Percentiles rank a stretch among this genome's conserved stretches.
Evolutionary conservation across 352 stramenopile species (phyloP).

Genomic region (Globisporangium okanoganense): DNA sequence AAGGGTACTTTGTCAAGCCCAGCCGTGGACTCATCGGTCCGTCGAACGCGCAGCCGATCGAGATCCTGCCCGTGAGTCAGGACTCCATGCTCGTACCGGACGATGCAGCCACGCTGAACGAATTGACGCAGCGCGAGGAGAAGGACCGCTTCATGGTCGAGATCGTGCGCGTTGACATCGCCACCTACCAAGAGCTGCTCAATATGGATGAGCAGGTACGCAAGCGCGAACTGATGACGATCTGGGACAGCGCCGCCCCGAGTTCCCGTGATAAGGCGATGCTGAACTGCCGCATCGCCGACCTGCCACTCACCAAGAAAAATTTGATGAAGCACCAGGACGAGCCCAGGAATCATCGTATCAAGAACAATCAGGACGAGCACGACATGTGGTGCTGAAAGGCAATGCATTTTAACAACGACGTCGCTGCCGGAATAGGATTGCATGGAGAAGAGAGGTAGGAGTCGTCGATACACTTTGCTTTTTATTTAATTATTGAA

Average conservation of each 20-base stretch:
- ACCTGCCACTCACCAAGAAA: slow-evolving; percentile 1
- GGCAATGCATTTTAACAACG: neutral
- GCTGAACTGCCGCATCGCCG: slow-evolving; percentile 28
- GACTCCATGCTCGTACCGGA: neutral
- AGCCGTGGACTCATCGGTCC: slow-evolving; percentile 52
- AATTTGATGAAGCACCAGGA: neutral
- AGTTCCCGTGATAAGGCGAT: slow-evolving; percentile 30
- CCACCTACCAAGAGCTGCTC: slow-evolving; percentile 36
- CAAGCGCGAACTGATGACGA: slow-evolving; percentile 26
- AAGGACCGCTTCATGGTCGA: slow-evolving; percentile 76
- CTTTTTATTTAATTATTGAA: slow-evolving; percentile 13
- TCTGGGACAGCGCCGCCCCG: slow-evolving; percentile 40
- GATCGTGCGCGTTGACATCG: slow-evolving; percentile 41
- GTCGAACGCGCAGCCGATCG: slow-evolving; percentile 54
- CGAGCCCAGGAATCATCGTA: neutral
- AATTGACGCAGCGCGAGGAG: slow-evolving; percentile 41
- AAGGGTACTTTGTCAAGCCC: slow-evolving; percentile 74
- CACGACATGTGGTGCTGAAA: slow-evolving; percentile 15
- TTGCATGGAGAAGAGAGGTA: neutral
- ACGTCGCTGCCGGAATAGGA: neutral
- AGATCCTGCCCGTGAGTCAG: slow-evolving; percentile 43
- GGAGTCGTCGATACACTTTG: neutral
- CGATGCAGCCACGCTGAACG: neutral
- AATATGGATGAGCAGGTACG: slow-evolving; percentile 33
- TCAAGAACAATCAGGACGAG: slow-evolving; percentile 1